Conservation (phyloP, 371 early-diverging fungal species). For the Zancudomyces culisetae region DNA sequence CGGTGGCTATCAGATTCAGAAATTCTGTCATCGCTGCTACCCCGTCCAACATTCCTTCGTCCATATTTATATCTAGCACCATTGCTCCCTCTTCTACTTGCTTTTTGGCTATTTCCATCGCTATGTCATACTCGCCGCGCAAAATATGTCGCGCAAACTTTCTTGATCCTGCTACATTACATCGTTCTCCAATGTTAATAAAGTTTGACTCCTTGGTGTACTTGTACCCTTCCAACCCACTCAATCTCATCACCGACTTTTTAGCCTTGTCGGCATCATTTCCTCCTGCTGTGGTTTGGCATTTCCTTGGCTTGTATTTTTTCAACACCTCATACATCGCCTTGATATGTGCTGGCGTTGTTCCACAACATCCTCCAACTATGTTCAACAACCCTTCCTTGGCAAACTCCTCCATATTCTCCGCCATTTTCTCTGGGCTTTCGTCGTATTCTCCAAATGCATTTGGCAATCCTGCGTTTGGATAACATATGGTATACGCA, state of each 20-base stretch:
- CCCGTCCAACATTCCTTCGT: constrained; percentile 87
- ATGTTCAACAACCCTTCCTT: constrained; percentile 77
- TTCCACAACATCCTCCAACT: constrained; percentile 91
- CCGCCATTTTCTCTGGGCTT: constrained; percentile 66
- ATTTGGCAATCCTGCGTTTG: constrained; percentile 78
- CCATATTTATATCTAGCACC: constrained; percentile 85
- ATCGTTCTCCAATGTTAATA: constrained; percentile 87
- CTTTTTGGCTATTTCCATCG: constrained; percentile 70
- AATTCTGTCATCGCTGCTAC: constrained; percentile 80
- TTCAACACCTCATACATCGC: constrained; percentile 64
- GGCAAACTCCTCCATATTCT: constrained; percentile 63
- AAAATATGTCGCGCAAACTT: constrained; percentile 80
- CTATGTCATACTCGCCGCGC: constrained; percentile 79
- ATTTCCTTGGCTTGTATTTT: constrained; percentile 55
- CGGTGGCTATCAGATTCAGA: constrained; percentile 78
- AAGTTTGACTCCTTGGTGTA: constrained; percentile 64
- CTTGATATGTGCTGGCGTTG: constrained; percentile 81
- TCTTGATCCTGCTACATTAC: constrained; percentile 86
- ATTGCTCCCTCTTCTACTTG: constrained; percentile 90
- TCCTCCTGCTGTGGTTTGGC: no score
- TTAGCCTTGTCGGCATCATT: no score
- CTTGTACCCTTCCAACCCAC: constrained; percentile 63
- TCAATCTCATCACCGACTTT: constrained; percentile 39
- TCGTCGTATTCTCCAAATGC: constrained; percentile 82
- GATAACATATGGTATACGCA: constrained; percentile 78